Conservation (phyloP, 2,329 filamentous ascomycete genomes). For the Ophiostoma himal-ulmi region DNA sequence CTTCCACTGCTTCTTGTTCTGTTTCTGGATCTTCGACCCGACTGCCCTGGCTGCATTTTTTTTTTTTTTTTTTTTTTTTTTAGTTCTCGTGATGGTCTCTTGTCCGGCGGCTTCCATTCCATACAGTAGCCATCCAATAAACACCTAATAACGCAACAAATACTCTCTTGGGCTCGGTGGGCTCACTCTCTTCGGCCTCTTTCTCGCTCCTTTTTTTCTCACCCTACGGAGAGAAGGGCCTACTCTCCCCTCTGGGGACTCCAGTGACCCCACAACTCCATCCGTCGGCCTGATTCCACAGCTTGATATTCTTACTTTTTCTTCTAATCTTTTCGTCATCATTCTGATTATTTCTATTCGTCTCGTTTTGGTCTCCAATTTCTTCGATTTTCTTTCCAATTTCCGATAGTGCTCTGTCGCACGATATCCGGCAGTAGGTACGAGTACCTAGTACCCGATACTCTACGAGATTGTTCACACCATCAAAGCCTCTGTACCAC, state of each 20-base stretch:
- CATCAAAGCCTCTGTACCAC: background rate
- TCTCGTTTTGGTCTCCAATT: background rate
- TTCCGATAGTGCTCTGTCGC: background rate
- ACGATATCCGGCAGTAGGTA: background rate
- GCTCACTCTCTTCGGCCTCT: slow-evolving; percentile 12
- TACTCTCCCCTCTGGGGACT: slow-evolving; percentile 13
- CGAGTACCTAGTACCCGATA: background rate
- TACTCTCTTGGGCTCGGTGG: slow-evolving; percentile 12
- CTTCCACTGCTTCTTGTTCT: background rate
- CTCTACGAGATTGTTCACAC: background rate
- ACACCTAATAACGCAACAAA: background rate
- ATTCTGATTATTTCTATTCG: background rate
- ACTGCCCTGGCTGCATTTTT: background rate
- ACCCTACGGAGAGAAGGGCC: slow-evolving; percentile 15
- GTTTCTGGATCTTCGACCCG: background rate
- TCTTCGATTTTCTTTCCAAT: background rate
- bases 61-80: background rate
- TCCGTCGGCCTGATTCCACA: slow-evolving; percentile 1
- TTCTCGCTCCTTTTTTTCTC: slow-evolving; percentile 15
- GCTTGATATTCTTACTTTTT: slow-evolving; percentile 4
- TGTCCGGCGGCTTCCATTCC: slow-evolving; percentile 3
- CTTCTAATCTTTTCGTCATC: background rate
- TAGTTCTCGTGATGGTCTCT: background rate
- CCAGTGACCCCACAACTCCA: slow-evolving; percentile 9
- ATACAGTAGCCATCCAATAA: background rate